Evolutionary conservation across 208 protist species (phyloP), one percentile per base, ranked within the genome.

Genomic region (Trypanosoma platydactyli): DNA sequence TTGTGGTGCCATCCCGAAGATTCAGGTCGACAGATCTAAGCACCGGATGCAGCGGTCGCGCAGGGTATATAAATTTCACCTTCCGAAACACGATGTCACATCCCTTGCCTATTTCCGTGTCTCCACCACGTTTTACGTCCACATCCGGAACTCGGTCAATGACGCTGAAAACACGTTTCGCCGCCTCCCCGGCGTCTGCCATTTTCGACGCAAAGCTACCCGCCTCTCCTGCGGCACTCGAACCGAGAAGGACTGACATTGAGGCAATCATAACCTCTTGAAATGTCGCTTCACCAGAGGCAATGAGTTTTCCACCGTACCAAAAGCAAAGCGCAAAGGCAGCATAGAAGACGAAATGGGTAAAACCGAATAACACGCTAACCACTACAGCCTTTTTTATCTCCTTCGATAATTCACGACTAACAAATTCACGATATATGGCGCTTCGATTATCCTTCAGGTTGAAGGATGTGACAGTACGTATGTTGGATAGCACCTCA

Each of bases 391-490:
- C 52, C 38, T 54, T 64, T 4, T 67, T 65, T 22, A 83, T 71
- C 29, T 54, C 68, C 12, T 48, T 63, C 5, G 76, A 68, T 35
- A 41, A 5, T 49, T 80, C 69, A 9, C 66, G 16, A 16, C 61
- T 30, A 40, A 89, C 49, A 18, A 70, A 35, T 3, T 30, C 53
- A 7, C 38, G 6, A 52, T 78, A 86, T 25, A 64, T 63, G 27
- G 33, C 64, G n/a, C 77, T 50, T 30, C 74, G 71, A 52, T 81
- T 56, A 12, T 67, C 55, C 42, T 85, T 76, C 54, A 91, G 54
- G 76, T 91, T 90, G 56, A 94, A 94, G 24, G 87, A 84, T 20
- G 73, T 77, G 16, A 93, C 82, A 18, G 87, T 93, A 62, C 87
- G 87, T 35, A 91, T 67, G 58, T 81, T 86, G 51, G 80, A 86